phyloP scores from a whole-genome alignment of 2,329 filamentous ascomycete genomes.

The Dothideomycetes sp. region DNA sequence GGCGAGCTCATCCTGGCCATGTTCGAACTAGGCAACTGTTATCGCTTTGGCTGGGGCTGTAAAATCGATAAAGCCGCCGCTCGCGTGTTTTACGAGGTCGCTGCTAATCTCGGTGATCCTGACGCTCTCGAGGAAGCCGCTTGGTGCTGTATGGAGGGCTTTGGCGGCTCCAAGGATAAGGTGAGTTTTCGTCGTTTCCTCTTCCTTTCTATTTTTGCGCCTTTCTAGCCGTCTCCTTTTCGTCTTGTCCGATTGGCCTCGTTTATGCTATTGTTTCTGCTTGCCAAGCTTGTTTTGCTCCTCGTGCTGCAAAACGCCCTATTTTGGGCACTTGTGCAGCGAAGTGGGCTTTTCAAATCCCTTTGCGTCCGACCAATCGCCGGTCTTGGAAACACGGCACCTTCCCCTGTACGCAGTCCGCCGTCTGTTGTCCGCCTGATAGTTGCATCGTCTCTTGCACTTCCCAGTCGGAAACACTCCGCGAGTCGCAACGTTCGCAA shows the following conservation, averaged over 20 bases:
- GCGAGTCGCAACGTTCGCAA: slow-evolving; percentile 2
- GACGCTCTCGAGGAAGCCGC: slow-evolving; percentile 97
- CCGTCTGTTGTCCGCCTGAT: no score
- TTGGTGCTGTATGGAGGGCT: slow-evolving; percentile 95
- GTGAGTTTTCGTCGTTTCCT: slow-evolving; percentile 45
- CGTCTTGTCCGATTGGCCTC: no score
- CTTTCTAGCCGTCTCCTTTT: no score
- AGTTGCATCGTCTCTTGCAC: no score
- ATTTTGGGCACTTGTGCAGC: not conserved
- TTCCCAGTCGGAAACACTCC: not conserved
- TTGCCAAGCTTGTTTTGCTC: not conserved
- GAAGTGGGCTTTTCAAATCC: no score
- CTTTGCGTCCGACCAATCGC: not conserved
- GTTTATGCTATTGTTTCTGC: no score
- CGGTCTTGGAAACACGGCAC: not conserved
- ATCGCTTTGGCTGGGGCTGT: slow-evolving; percentile 90
- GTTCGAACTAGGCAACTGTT: slow-evolving; percentile 86
- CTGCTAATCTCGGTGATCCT: slow-evolving; percentile 88
- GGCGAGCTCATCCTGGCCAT: slow-evolving; percentile 94
- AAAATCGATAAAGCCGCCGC: slow-evolving; percentile 77
- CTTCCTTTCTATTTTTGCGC: not conserved
- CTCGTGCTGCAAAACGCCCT: not conserved
- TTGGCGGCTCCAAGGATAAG: slow-evolving; percentile 97
- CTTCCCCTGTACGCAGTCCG: no score
- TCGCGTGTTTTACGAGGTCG: slow-evolving; percentile 88